Percentiles rank a stretch among this genome's conserved stretches.
These are phyloP conservation scores for Chaetomiaceae sp. DNA, from an alignment of 2,329 filamentous ascomycete species.

Conservation along the genomic window DNA sequence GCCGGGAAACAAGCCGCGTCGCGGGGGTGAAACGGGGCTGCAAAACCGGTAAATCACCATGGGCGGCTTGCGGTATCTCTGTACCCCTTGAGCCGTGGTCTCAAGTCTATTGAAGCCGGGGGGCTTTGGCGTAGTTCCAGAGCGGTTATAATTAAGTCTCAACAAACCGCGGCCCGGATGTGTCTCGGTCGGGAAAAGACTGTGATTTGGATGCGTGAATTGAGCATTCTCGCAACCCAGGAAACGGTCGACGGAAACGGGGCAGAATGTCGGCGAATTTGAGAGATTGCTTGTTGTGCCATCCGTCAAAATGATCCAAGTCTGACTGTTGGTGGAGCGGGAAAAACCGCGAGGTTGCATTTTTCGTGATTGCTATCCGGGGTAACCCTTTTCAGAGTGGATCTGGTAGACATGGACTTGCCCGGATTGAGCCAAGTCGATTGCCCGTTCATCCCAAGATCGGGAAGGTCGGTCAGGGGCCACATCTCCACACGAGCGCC, in stretches of 20 bases:
- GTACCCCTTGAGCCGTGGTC: conserved; percentile 1
- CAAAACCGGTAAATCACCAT: conserved; percentile 4
- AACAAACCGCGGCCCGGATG: background rate
- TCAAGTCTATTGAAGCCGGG: conserved; percentile 9
- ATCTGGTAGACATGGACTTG: background rate
- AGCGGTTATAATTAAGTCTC: background rate
- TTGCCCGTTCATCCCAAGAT: background rate
- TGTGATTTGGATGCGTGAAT: background rate
- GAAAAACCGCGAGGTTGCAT: background rate
- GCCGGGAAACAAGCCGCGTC: conserved; percentile 3
- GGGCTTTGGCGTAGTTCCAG: background rate
- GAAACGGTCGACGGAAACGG: conserved; percentile 2
- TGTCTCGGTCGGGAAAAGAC: background rate
- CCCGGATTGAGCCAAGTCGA: background rate
- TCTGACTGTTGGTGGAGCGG: background rate
- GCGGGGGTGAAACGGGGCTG: conserved; percentile 2
- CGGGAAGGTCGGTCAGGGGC: background rate
- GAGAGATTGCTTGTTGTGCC: background rate
- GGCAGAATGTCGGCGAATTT: background rate
- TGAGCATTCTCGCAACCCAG: background rate
- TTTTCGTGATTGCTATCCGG: conserved; percentile 4
- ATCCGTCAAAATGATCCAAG: background rate
- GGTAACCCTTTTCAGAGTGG: background rate
- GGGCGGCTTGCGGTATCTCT: background rate
- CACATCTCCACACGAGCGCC: conserved; percentile 1